Evolutionary conservation across 192 early-diverging fungal genomes (phyloP).

Genomic region (Backusella australiensis): DNA sequence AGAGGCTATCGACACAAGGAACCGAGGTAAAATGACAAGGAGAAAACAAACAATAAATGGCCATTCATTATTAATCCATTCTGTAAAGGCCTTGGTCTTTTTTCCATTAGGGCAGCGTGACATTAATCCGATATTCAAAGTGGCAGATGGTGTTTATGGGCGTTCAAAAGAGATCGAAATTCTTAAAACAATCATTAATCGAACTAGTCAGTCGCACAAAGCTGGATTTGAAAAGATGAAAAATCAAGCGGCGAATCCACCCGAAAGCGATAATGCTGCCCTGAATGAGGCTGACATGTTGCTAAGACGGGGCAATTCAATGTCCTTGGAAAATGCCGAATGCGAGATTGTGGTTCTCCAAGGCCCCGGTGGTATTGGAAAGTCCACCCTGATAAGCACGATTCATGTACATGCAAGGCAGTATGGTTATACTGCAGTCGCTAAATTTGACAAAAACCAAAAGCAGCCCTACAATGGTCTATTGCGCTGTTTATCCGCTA

Average conservation of each 20-base stretch:
- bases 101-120: conserved; percentile 24
- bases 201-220: not conserved
- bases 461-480: conserved; percentile 25
- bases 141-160: conserved; percentile 12
- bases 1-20: not conserved
- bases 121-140: conserved; percentile 19
- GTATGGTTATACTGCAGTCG: conserved; percentile 21
- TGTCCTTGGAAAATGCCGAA: not conserved
- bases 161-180: conserved; percentile 17
- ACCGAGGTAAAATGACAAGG: not conserved
- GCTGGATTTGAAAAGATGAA: not conserved
- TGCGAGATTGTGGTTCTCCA: conserved; percentile 15
- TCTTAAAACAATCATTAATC: conserved; percentile 1
- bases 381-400: conserved; percentile 19
- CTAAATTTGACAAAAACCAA: conserved; percentile 28
- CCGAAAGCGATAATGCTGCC: not conserved
- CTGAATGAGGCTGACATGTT: conserved; percentile 5
- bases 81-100: conserved; percentile 8
- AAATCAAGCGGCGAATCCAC: not conserved
- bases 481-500: conserved; percentile 17
- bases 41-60: not conserved
- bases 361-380: conserved; percentile 26
- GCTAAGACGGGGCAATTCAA: not conserved
- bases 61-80: not conserved
- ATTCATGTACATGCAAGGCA: conserved; percentile 22